These are phyloP conservation scores for Paragyromitra xinjiangensis DNA, from an alignment of 495 filamentous ascomycete species.

Conservation along the genomic window DNA sequence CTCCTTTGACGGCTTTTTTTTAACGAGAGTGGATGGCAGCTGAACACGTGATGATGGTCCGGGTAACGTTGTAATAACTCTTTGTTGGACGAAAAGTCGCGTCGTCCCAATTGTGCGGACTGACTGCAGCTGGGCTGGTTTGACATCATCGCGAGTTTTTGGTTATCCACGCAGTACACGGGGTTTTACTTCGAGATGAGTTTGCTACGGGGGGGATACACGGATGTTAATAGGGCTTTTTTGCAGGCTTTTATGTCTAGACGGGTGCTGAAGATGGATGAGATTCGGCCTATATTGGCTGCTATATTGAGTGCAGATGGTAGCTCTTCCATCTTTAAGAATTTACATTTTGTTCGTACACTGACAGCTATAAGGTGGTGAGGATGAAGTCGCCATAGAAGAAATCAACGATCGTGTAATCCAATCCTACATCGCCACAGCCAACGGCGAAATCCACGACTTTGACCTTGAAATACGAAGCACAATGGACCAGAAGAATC, in stretches of 20 bases:
- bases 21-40: background rate
- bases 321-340: conserved; percentile 1
- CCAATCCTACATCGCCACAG: conserved; percentile 70
- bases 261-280: conserved; percentile 75
- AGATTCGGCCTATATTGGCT: conserved; percentile 77
- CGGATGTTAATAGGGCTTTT: conserved; percentile 87
- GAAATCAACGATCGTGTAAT: conserved; percentile 76
- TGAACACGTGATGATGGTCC: conserved; percentile 3
- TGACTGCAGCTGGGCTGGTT: background rate
- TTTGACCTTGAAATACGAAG: conserved; percentile 89
- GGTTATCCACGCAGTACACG: background rate
- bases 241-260: conserved; percentile 87
- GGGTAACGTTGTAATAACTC: conserved; percentile 28
- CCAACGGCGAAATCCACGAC: conserved; percentile 74
- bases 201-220: conserved; percentile 51
- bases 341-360: background rate
- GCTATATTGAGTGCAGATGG: conserved; percentile 72
- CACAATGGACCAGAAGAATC: conserved; percentile 71
- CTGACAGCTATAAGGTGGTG: conserved; percentile 20
- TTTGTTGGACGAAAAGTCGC: conserved; percentile 31
- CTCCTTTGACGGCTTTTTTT: conserved; percentile 3
- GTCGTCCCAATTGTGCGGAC: conserved; percentile 20
- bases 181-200: conserved; percentile 26
- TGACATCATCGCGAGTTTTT: conserved; percentile 12
- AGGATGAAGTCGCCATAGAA: conserved; percentile 55